phyloP scores from a whole-genome alignment of 2,329 filamentous ascomycete species.

The Ophiostoma himal-ulmi region DNA sequence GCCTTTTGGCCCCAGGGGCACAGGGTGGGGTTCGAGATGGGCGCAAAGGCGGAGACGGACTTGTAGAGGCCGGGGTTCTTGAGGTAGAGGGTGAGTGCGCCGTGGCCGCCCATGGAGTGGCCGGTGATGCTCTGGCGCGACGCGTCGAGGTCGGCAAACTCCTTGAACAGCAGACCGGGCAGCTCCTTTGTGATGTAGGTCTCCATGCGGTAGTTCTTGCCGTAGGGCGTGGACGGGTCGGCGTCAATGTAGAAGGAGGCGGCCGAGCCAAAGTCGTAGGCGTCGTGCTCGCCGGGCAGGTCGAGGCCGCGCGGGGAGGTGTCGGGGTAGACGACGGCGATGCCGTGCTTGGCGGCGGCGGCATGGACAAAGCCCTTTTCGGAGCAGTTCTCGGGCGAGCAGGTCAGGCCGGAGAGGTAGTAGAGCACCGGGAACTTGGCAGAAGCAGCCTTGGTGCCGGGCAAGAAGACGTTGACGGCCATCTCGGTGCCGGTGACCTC shows the following conservation, averaged over 20 bases:
- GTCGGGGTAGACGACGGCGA: conserved; percentile 93
- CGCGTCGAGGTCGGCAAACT: conserved; percentile 65
- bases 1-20: conserved; percentile 97
- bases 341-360: conserved; percentile 68
- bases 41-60: conserved; percentile 83
- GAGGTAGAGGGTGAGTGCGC: conserved; percentile 84
- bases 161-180: conserved; percentile 65
- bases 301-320: conserved; percentile 82
- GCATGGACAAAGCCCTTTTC: conserved; percentile 89
- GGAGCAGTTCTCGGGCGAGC: conserved; percentile 79
- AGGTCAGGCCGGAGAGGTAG: conserved; percentile 91
- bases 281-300: conserved; percentile 77
- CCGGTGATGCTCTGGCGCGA: conserved; percentile 75
- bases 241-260: conserved; percentile 96
- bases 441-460: conserved; percentile 56
- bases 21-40: conserved; percentile 76
- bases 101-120: conserved; percentile 96
- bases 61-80: conserved; percentile 88
- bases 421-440: conserved; percentile 72
- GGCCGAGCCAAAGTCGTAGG: conserved; percentile 85
- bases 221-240: conserved; percentile 68
- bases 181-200: conserved; percentile 85
- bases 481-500: conserved; percentile 77
- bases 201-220: conserved; percentile 85
- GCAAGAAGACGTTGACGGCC: conserved; percentile 88